phyloP scores from a whole-genome alignment of 192 early-diverging fungal species.

The Mortierella alpina region DNA sequence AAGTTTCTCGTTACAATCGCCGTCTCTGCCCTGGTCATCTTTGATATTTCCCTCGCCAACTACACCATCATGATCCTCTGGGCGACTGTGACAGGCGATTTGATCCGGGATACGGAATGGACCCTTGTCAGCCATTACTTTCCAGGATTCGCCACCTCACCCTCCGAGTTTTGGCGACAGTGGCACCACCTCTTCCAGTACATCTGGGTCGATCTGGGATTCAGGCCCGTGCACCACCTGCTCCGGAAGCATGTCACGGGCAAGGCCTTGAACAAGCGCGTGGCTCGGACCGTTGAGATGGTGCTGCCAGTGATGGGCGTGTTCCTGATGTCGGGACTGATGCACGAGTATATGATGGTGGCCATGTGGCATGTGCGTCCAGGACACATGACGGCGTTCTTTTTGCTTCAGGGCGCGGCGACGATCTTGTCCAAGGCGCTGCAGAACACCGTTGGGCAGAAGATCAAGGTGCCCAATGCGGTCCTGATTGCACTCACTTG shows the following conservation, averaged over 20 bases:
- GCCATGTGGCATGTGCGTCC: conserved; percentile 31
- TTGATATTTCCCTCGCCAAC: conserved; percentile 38
- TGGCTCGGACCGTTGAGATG: conserved; percentile 13
- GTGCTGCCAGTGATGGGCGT: conserved; percentile 46
- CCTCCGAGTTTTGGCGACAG: conserved; percentile 43
- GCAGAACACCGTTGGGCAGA: conserved; percentile 23
- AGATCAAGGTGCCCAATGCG: conserved; percentile 21
- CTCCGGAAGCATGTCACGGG: conserved; percentile 31
- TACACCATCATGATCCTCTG: conserved; percentile 51
- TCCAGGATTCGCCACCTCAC: conserved; percentile 48
- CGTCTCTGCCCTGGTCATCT: conserved; percentile 31
- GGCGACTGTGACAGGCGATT: conserved; percentile 26
- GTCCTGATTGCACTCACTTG: conserved; percentile 43
- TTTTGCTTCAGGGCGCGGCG: conserved; percentile 38
- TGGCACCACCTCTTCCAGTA: conserved; percentile 51
- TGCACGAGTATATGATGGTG: conserved; percentile 46
- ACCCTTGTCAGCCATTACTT: conserved; percentile 45
- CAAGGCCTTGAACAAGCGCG: background rate
- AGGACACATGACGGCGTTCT: conserved; percentile 39
- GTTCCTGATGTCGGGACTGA: conserved; percentile 50
- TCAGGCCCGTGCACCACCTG: conserved; percentile 36
- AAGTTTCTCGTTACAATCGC: conserved; percentile 4
- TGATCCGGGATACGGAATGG: conserved; percentile 48
- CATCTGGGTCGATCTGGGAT: conserved; percentile 47
- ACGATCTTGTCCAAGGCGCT: conserved; percentile 42